Evolutionary conservation across 1,284 basidiomycete genomes (phyloP), one percentile per base, ranked within the genome.

Genomic region (Rhodotorula sp.): DNA sequence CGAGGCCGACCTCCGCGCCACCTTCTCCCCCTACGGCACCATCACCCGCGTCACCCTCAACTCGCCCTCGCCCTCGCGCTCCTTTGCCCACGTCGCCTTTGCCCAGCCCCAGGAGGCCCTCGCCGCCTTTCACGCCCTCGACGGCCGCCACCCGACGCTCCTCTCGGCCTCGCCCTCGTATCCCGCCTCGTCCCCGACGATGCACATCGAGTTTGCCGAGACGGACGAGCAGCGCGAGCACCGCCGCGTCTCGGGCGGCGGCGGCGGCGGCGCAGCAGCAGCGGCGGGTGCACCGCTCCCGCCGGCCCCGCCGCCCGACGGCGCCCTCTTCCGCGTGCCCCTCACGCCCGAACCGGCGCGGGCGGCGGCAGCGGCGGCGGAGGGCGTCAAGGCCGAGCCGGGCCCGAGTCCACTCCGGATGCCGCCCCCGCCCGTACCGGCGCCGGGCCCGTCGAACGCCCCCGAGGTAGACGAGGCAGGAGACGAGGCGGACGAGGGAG

Each of bases 11-110:
- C 52, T 63, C 17, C 62, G 44, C 25, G 62, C 62, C 41, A 63
- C 53, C 45, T 61, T 67, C 46, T 44, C 59, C 0, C 60, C 57
- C 16, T 54, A 41, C 66, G 60, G 54, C 16, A 25, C 46, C 41
- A 8, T 61, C 45, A 49, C 45, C 10, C 66, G 53, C 23, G 16
- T 67, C 56, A 48, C 53, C 21, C 4, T 61, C 12, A 42, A 27
- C 14, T 3, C 25, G 8, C 21, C 58, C 0, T 13, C 23, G 0
- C 34, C 45, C 27, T 19, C 44, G 13, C 13, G 25, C 46, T 16
- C 65, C 23, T 67, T 42, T 48, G 61, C 62, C 13, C 62, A 68
- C 62, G 16, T 71, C 49, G 55, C 45, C 17, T 71, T 52, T 50
- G 4, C 53, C 16, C 16, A 34, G 4, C 13, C 53, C 2, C 7